Evolutionary conservation across 768 basidiomycete genomes (phyloP), one percentile per base, ranked within the genome.

Genomic region (Termitomyces eurrhizus): DNA sequence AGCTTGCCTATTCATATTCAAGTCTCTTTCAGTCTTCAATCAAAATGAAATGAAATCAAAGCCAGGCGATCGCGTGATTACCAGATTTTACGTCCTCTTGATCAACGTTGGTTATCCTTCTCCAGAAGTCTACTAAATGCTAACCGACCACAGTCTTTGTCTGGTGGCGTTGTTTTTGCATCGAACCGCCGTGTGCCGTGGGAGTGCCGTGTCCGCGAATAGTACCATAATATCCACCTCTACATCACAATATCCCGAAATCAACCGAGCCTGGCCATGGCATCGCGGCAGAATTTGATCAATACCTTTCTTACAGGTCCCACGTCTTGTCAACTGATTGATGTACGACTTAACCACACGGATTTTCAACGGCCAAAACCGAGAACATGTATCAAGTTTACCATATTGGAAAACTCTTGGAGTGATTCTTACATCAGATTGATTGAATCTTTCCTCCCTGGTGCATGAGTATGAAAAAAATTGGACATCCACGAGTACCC

Each of bases 141-240:
- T 2, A 29, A 29, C 39, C 26, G 49, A 50, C 49, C 29, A 18
- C 11, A 51, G 5, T 33, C 18, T 59, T 39, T 59, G 45, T 55
- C 49, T 60, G 59, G 59, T 60, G 59, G 59, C 59, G 59, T 50
- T 21, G 14, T 11, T 26, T 42, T 37, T 29, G 13, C 18, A 51
- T 56, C 21, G 3, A 37, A 56, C 45, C 13, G 18, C 8, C 54
- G 41, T 56, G 53, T 9, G 18, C 8, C 54, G 41, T 56, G 53
- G 2, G 32, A 14, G 41, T 42, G 24, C 24, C 51, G 26, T 35
- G 6, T 7, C 13, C 11, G 44, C 13, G 11, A n/a, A 12, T 48
- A 16, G 13, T 7, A 53, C 26, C 11, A 11, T 11, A 4, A 4
- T 7, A 41, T 41, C 14, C 39, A 16, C n/a, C 16, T 3, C 26